Base-by-base conservation (phyloP, 2,329 filamentous ascomycete genomes). In the Diaporthe citrichinensis region DNA sequence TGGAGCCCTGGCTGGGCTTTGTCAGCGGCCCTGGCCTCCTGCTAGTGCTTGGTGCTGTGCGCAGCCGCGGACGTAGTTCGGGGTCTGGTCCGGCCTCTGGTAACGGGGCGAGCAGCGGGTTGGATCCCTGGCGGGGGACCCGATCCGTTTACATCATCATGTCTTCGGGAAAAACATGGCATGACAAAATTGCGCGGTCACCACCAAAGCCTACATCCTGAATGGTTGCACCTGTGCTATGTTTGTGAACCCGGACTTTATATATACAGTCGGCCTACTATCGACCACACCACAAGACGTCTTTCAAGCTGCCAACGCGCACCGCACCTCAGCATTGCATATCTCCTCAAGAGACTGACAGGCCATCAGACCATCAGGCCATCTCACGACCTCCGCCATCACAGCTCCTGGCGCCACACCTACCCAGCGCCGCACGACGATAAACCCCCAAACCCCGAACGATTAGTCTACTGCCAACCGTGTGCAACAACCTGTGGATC, bases 31-130 rank as follows among this genome's bases (percentile, higher is more conserved):
- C 10, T 49, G 41, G 53, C 39, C 28, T 57, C 14, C 65, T 14
- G 15, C 51, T 57, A 6, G 23, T 46, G 44, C 44, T 46, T 44
- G 25, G 44, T 36, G 62, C 62, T 51, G 65, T n/a, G 51, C 17
- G 44, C 57, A 39, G 57, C 71, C 7, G 58, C 59, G 58, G 72
- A 17, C 53, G 62, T 74, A 74, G 39, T 44, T 74, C 72, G 72
- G 72, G 61, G 61, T 68, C 39, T 71, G 62, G 61, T 74, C 72
- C 62, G 72, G 72, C 51, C 49, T 74, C 62, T 74, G 59, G 8
- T 9, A n/a, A 51, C 28, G 44, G 62, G 62, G 44, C 62, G 41
- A 31, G 59, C 25, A 12, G 36, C 20, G 39, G 15, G 15, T 28
- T 49, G 69, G 46, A 55, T 62, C 55, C 41, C 41, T 44, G 53